Evolutionary conservation across 805 yeast genomes (phyloP), one percentile per base, ranked within the genome.

Genomic region (Starmerella apicola): DNA sequence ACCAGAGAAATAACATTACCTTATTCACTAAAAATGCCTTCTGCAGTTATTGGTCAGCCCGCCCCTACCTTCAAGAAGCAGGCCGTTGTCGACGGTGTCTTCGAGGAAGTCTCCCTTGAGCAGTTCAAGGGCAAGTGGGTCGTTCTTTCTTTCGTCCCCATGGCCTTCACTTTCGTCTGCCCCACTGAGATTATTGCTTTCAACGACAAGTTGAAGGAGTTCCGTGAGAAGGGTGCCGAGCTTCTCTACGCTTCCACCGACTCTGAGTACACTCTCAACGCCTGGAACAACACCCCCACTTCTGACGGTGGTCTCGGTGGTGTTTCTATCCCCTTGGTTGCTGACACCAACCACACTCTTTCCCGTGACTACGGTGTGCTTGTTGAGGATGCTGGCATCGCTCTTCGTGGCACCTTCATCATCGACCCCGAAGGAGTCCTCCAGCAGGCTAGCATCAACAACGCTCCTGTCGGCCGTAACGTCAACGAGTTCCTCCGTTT

Each of bases 161-260:
- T 88, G 75, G 98, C 98, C 38, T 91, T 91, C 86, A 91, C 99
- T 46, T 91, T 91, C 56, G 97, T 91, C 50, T 91, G 98, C 71
- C 98, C 99, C 66, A 91, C 98, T 54, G 97, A 91, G 74, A 86
- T 91, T 72, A 78, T 91, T 67, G 97, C 97, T 55, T 91, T 85
- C 80, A 82, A 95, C 50, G 95, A 88, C 56, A 95, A 96, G 55
- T 81, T 76, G 56, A 76, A 78, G 72, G 78, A 79, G 73, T 91
- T 91, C 69, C 65, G 80, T 56, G 93, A 74, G 53, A 79, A 83
- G 63, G 88, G 78, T 59, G 76, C 84, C 53, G 82, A 84, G 70
- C 78, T 91, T 38, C 75, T 91, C 60, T 85, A 91, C 56, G 96
- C 97, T 54, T 88, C 97, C 47, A 88, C 96, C 55, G 99, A 91